Percentiles rank a stretch among this genome's conserved stretches.
Conservation (phyloP, 352 stramenopile species). For the Globisporangium recalcitrans region DNA sequence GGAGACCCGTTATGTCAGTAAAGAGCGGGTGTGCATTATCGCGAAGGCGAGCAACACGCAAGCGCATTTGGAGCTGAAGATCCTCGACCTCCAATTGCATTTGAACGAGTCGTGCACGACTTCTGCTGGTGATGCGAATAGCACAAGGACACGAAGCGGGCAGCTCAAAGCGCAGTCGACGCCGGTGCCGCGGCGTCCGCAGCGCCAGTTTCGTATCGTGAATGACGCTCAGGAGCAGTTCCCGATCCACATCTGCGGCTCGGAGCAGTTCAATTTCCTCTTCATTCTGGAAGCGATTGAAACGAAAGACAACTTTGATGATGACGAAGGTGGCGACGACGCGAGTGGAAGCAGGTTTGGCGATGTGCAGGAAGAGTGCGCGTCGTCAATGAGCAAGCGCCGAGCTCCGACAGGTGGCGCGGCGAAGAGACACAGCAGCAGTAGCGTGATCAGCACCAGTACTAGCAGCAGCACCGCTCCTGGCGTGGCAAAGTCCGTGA, state of each 20-base stretch:
- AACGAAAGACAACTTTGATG: conserved; percentile 8
- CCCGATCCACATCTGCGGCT: conserved; percentile 42
- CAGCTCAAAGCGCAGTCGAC: neutral
- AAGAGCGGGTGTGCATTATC: conserved; percentile 39
- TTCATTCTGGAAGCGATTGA: conserved; percentile 37
- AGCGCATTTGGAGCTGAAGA: conserved; percentile 28
- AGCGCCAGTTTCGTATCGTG: conserved; percentile 28
- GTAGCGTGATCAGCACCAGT: conserved; percentile 2
- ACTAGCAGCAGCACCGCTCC: neutral
- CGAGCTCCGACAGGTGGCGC: neutral
- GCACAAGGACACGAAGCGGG: neutral
- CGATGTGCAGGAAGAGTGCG: conserved; percentile 4
- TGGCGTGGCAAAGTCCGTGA: neutral
- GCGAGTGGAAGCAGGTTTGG: neutral
- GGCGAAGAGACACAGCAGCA: conserved; percentile 17
- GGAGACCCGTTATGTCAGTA: conserved; percentile 39
- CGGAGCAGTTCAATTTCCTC: conserved; percentile 66
- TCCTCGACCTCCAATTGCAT: conserved; percentile 65
- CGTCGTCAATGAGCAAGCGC: conserved; percentile 8
- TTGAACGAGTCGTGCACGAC: conserved; percentile 33
- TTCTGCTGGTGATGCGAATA: neutral
- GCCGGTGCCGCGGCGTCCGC: neutral
- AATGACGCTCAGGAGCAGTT: conserved; percentile 42
- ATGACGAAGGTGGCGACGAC: neutral
- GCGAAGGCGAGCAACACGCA: conserved; percentile 47